Evolutionary conservation across 495 filamentous ascomycete species (phyloP), one percentile per base, ranked within the genome.

Genomic region (Penicillium verhagenii): DNA sequence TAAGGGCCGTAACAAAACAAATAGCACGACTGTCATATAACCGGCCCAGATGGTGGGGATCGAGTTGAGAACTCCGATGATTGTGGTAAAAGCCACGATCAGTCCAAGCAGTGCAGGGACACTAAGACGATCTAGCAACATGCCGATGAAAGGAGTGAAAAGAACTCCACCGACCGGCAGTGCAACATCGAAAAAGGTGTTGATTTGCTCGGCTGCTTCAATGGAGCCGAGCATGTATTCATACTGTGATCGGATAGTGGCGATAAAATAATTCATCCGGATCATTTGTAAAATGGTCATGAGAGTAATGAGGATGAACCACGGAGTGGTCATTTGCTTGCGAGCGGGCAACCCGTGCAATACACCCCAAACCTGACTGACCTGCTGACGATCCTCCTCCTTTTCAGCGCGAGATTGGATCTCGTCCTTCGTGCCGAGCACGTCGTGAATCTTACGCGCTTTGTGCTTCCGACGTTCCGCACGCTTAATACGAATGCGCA

Each of bases 271-370:
- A 72, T 97, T 97, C 75, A 97, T 97, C 10, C 93, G 85, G 1
- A 88, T 86, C 92, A 96, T 96, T 64, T 95, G 91, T n/a, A 96
- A 61, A n/a, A 94, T 82, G 1, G 93, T 96, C 74, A 97, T 94
- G 14, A 92, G 64, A 6, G 89, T 88, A 59, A 97, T 92, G 29
- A 97, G 74, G n/a, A 92, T 73, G 61, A 96, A 97, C 92, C 93
- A 97, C 3, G 87, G 88, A 2, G 84, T 86, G 13, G 66, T 68
- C 72, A 97, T 91, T 71, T 97, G 93, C 58, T 88, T 72, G 28
- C 74, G 63, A 0, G 90, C 89, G 3, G 87, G 79, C 20, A 78
- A 75, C 11, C 86, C 87, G 65, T 97, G 93, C 69, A 96, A 80
- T 10, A 86, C 87, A 43, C 93, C 93, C 90, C 90, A 96, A 47